Conservation (phyloP, 2,329 filamentous ascomycete genomes). For the Diaporthe citrichinensis region DNA sequence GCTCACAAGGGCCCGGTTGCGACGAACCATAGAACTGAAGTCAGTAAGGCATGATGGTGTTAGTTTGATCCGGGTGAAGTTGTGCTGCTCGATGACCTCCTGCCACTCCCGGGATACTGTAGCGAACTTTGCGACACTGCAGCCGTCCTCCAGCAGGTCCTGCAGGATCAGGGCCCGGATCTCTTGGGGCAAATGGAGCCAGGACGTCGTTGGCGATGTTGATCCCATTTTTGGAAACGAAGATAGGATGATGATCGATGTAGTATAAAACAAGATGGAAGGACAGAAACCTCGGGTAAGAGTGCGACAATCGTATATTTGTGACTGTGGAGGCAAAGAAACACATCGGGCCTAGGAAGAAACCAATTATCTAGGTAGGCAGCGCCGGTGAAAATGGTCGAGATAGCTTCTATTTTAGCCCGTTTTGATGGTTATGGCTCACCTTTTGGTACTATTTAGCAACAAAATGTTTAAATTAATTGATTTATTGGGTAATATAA, state of each 20-base stretch:
- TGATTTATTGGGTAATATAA: too few relatives aligned
- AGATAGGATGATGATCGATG: neutral
- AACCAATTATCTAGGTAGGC: too few relatives aligned
- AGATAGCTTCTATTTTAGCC: too few relatives aligned
- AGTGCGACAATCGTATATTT: too few relatives aligned
- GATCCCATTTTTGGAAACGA: neutral
- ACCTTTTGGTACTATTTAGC: too few relatives aligned
- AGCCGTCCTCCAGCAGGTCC: constrained; percentile 44
- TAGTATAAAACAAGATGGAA: too few relatives aligned
- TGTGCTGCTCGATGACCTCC: constrained; percentile 47
- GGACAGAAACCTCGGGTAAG: neutral
- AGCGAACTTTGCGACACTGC: constrained; percentile 44
- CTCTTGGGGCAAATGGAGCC: constrained; percentile 44
- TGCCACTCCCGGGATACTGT: constrained; percentile 52
- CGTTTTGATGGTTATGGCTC: too few relatives aligned
- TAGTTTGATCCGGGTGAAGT: constrained; percentile 50
- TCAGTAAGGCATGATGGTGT: constrained; percentile 48
- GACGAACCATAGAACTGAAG: constrained; percentile 48
- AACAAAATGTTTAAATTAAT: too few relatives aligned
- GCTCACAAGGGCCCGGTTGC: constrained; percentile 47
- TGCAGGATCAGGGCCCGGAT: constrained; percentile 46
- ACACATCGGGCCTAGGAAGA: too few relatives aligned
- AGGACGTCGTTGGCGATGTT: constrained; percentile 23
- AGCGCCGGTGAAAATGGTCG: too few relatives aligned
- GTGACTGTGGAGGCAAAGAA: too few relatives aligned